Evolutionary conservation across 257 asterid genomes (phyloP), one percentile per base, ranked within the genome.

Genomic region (Solanum neorickii): DNA sequence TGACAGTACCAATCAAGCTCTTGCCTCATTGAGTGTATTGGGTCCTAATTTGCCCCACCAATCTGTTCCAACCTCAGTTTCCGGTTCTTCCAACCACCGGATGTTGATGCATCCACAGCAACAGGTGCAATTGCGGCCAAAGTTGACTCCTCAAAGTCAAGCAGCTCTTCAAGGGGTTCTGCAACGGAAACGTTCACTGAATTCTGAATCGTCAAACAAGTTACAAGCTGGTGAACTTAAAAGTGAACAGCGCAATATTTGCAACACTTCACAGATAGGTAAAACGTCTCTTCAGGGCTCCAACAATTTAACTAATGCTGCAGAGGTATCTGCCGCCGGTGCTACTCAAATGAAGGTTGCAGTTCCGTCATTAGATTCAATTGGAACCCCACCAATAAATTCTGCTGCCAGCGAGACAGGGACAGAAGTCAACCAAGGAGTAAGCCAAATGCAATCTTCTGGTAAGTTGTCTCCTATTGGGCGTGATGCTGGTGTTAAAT

Each of bases 141-240:
- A 94, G 92, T 78, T 90, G n/a, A 86, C 76, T 74, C 94, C 88
- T 93, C 95, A 90, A 87, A 92, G 89, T 87, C 98, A 92, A 84
- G 49, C 91, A 37, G 86, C 91, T 88, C 88, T 84, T 87, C 95
- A 94, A 86, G 93, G 93, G 85, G 94, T 82, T 82, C 88, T 82
- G 85, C 94, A 89, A 86, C 89, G 89, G 25, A 94, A 89, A 90
- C 93, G 91, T 66, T 94, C 90, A 49, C 76, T 89, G 83, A 91
- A 83, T 88, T 69, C 93, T 21, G 94, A 91, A 85, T 87, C 80
- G 23, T 80, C 92, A 83, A 88, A 60, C 84, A 91, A 91, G 89
- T 90, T 87, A 49, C 96, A 91, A 86, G 90, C 88, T 37, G 87
- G 90, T 87, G 95, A 91, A 85, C 73, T 89, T 56, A 90, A 91